Percentiles rank a stretch among this genome's conserved stretches.
phyloP scores from a whole-genome alignment of 1,284 basidiomycete genomes.

The Polyporus tsugae region DNA sequence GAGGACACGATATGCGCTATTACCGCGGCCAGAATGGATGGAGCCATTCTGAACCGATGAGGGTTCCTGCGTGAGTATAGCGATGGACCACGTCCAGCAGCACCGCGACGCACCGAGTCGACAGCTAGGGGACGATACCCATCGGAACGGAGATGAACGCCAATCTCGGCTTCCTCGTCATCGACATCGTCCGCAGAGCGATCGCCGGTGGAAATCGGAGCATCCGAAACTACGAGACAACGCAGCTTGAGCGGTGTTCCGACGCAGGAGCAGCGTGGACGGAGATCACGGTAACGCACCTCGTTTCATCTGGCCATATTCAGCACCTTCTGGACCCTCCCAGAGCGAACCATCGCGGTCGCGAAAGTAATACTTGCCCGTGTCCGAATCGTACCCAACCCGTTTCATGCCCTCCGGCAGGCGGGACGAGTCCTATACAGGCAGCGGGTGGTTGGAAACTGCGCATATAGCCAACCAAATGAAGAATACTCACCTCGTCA shows the following conservation, averaged over 20 bases:
- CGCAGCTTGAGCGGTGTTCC: slow-evolving; percentile 16
- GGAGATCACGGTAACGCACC: slow-evolving; percentile 38
- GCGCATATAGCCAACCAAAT: slow-evolving; percentile 11
- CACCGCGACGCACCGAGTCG: slow-evolving; percentile 55
- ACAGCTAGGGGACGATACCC: slow-evolving; percentile 64
- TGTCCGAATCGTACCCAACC: slow-evolving; percentile 53
- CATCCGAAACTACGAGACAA: slow-evolving; percentile 33
- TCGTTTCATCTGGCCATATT: slow-evolving; percentile 45
- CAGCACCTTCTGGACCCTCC: slow-evolving; percentile 47
- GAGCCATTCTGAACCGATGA: slow-evolving; percentile 12
- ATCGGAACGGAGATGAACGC: slow-evolving; percentile 58
- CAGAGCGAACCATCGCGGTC: slow-evolving; percentile 45
- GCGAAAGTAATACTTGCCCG: slow-evolving; percentile 48
- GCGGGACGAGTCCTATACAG: slow-evolving; percentile 47
- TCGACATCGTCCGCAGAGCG: slow-evolving; percentile 32
- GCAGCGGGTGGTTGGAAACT: not conserved
- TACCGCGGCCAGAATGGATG: slow-evolving; percentile 27
- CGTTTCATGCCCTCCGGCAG: slow-evolving; percentile 53
- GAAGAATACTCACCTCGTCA: slow-evolving; percentile 44
- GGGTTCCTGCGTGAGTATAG: not conserved
- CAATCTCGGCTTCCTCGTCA: slow-evolving; percentile 57
- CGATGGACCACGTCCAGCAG: not conserved
- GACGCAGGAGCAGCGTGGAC: slow-evolving; percentile 10
- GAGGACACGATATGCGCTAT: slow-evolving; percentile 64
- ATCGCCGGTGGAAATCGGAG: slow-evolving; percentile 31